These are phyloP conservation scores for Fusarium sp. DNA, from an alignment of 2,329 filamentous ascomycete species.

Conservation along the genomic window DNA sequence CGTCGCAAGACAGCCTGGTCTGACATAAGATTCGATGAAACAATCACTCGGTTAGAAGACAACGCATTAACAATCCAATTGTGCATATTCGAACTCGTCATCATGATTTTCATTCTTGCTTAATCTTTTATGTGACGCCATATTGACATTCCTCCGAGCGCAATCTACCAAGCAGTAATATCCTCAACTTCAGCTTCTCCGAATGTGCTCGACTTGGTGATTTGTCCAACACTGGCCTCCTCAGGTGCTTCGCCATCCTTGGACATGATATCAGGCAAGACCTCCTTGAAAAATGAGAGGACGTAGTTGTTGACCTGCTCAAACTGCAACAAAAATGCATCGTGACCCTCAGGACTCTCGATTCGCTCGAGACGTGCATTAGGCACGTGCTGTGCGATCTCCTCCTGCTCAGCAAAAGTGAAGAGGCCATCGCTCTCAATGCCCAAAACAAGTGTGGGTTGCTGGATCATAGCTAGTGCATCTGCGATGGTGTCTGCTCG, in stretches of 20 bases:
- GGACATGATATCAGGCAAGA: constrained; percentile 88
- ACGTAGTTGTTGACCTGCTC: constrained; percentile 95
- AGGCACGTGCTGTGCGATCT: constrained; percentile 84
- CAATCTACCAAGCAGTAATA: constrained; percentile 86
- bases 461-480: constrained; percentile 83
- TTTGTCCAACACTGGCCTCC: constrained; percentile 64
- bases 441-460: constrained; percentile 89
- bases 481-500: constrained; percentile 74
- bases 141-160: neutral
- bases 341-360: constrained; percentile 93
- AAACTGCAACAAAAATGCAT: constrained; percentile 96
- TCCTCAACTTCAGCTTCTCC: constrained; percentile 96
- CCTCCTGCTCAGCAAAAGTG: constrained; percentile 95
- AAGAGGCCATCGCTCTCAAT: constrained; percentile 97
- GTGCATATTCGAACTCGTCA: neutral
- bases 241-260: constrained; percentile 62
- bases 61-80: neutral
- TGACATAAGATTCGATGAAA: neutral
- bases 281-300: constrained; percentile 82
- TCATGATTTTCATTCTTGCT: constrained; percentile 8
- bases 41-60: neutral
- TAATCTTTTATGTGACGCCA: neutral
- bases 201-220: constrained; percentile 91
- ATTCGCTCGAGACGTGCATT: constrained; percentile 84
- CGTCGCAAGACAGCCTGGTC: neutral